These are phyloP conservation scores for Papiliotrema fonsecae DNA, from an alignment of 1,284 basidiomycete species.

Conservation along the genomic window DNA sequence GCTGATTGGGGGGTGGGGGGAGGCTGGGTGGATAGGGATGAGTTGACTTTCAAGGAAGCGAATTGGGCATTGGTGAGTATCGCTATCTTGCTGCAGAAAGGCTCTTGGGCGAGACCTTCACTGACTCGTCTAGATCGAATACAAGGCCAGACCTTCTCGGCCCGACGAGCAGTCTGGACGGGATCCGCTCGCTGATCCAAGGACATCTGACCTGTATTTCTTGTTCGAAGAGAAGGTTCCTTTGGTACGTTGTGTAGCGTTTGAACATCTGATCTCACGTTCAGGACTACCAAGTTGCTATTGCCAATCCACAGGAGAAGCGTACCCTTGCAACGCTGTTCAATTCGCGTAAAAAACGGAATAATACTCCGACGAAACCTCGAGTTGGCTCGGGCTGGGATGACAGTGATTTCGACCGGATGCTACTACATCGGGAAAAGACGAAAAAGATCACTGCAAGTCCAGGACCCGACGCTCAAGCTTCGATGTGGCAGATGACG, in stretches of 20 bases:
- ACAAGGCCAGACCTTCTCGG: constrained; percentile 55
- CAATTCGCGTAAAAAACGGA: constrained; percentile 60
- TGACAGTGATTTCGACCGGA: constrained; percentile 70
- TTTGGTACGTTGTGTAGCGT: constrained; percentile 14
- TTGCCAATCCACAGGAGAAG: constrained; percentile 53
- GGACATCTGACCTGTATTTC: constrained; percentile 59
- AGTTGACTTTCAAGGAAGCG: constrained; percentile 72
- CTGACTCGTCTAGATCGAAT: constrained; percentile 61
- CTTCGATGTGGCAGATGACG: constrained; percentile 14
- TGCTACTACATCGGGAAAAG: constrained; percentile 49
- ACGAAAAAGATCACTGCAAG: constrained; percentile 30
- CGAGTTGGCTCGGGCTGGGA: constrained; percentile 9
- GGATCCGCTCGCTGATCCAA: constrained; percentile 52
- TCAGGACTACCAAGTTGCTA: constrained; percentile 71
- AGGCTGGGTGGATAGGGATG: constrained; percentile 69
- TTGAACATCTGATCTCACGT: neutral
- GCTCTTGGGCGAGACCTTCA: constrained; percentile 2
- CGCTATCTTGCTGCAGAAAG: too few relatives aligned
- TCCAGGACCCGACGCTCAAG: constrained; percentile 12
- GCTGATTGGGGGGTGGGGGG: constrained; percentile 76
- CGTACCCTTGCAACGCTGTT: constrained; percentile 43
- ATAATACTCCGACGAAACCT: constrained; percentile 54
- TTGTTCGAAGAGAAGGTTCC: constrained; percentile 86
- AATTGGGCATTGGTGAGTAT: constrained; percentile 80
- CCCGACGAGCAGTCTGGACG: constrained; percentile 14